These are phyloP conservation scores for Gnaphalium uliginosum DNA, from an alignment of 129 eudicot genomes.

Conservation along the genomic window DNA sequence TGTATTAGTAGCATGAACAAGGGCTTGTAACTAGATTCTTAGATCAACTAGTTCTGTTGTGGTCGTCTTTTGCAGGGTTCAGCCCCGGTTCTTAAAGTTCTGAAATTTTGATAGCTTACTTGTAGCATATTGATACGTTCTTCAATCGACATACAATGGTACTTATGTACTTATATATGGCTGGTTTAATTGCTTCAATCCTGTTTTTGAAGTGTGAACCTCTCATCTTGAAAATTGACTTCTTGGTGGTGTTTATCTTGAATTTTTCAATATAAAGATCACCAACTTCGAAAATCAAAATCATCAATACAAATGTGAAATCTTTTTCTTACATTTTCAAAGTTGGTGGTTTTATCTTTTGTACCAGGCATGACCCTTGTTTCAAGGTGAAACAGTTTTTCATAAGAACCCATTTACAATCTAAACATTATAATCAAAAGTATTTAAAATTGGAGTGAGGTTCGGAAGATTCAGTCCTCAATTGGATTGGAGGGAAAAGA, in stretches of 20 bases:
- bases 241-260: not conserved
- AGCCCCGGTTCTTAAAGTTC: not conserved
- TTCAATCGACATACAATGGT: not conserved
- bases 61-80: not conserved
- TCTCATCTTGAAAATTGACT: not conserved
- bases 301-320: too few relatives aligned
- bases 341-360: not conserved
- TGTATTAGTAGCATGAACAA: not conserved
- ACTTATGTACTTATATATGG: not conserved
- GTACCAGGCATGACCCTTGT: not conserved
- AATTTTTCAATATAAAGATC: too few relatives aligned
- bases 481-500: too few relatives aligned
- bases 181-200: not conserved
- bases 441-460: too few relatives aligned
- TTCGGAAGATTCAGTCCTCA: too few relatives aligned
- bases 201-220: not conserved
- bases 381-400: not conserved
- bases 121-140: not conserved
- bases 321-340: not conserved
- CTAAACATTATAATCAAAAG: too few relatives aligned
- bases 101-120: conserved; percentile 3
- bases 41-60: not conserved
- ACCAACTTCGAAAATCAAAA: too few relatives aligned
- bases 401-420: not conserved
- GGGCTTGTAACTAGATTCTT: not conserved